These are phyloP conservation scores for Zopfia rhizophila DNA, from an alignment of 2,329 filamentous ascomycete genomes.

Conservation along the genomic window DNA sequence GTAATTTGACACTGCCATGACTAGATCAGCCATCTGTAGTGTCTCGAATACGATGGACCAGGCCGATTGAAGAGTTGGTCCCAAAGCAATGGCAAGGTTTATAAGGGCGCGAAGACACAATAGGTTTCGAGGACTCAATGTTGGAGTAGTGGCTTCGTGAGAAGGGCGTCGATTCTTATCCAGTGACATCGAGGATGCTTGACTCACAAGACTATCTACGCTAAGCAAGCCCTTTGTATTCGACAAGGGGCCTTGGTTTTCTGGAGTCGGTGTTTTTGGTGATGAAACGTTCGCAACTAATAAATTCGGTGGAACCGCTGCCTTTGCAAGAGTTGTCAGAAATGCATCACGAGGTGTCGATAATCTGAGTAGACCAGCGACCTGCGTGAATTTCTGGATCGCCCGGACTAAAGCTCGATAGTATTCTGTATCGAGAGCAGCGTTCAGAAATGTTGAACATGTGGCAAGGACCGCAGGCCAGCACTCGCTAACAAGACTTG, in stretches of 20 bases:
- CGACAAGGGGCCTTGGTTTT: slow-evolving; percentile 69
- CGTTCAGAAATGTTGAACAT: slow-evolving; percentile 94
- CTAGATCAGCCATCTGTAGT: slow-evolving; percentile 89
- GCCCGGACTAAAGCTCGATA: slow-evolving; percentile 92
- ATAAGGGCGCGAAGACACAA: slow-evolving; percentile 89
- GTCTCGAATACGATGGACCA: slow-evolving; percentile 95
- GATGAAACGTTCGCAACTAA: slow-evolving; percentile 53
- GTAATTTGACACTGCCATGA: slow-evolving; percentile 67
- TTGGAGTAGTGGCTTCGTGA: slow-evolving; percentile 57
- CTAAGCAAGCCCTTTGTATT: slow-evolving; percentile 79
- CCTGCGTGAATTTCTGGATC: slow-evolving; percentile 95
- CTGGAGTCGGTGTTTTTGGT: slow-evolving; percentile 55
- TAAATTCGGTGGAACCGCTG: slow-evolving; percentile 85
- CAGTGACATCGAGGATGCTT: slow-evolving; percentile 61
- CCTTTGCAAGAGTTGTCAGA: slow-evolving; percentile 91
- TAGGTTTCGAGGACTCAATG: slow-evolving; percentile 87
- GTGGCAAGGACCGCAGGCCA: slow-evolving; percentile 96
- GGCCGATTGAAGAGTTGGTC: slow-evolving; percentile 82
- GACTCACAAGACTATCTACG: slow-evolving; percentile 75
- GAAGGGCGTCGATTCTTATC: slow-evolving; percentile 71
- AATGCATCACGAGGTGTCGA: slow-evolving; percentile 92
- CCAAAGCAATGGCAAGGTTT: slow-evolving; percentile 95
- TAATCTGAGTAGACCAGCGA: slow-evolving; percentile 86
- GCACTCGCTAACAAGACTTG: slow-evolving; percentile 85
- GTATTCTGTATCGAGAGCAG: slow-evolving; percentile 90